Evolutionary conservation across 2,329 filamentous ascomycete genomes (phyloP).

Genomic region (Rhexocercosporidium sp.): DNA sequence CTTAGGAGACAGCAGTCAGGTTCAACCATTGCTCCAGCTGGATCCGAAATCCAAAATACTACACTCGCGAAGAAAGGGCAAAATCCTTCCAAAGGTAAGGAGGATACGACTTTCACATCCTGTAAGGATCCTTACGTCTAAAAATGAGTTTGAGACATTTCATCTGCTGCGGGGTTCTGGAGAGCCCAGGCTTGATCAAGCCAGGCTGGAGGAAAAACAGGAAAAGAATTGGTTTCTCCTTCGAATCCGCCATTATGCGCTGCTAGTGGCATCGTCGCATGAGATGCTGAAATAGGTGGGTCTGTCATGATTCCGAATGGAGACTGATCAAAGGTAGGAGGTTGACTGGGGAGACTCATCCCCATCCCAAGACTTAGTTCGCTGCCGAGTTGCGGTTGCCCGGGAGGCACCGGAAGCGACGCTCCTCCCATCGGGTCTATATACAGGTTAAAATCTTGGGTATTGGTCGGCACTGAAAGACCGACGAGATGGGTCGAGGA

Average conservation of each 20-base stretch:
- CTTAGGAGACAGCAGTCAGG: too few species aligned
- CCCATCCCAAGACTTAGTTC: not conserved
- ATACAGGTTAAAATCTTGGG: not conserved
- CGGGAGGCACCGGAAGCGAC: not conserved
- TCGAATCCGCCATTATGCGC: not conserved
- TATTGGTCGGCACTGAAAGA: not conserved
- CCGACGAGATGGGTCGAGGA: not conserved
- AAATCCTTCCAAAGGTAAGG: too few species aligned
- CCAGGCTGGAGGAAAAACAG: slow-evolving; percentile 2
- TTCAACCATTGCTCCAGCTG: too few species aligned
- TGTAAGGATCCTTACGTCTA: not conserved
- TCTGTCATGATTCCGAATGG: not conserved
- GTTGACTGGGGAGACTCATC: not conserved
- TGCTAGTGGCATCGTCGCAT: slow-evolving; percentile 4
- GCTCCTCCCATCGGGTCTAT: not conserved
- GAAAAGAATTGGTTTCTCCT: slow-evolving; percentile 1
- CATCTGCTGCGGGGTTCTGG: not conserved
- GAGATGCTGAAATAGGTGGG: not conserved
- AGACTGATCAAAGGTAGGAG: not conserved
- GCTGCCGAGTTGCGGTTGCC: not conserved
- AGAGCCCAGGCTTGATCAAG: slow-evolving; percentile 10
- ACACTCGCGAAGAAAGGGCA: too few species aligned
- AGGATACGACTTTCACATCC: too few species aligned
- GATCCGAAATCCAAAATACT: too few species aligned
- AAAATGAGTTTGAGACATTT: not conserved